Evolutionary conservation across 176 grass and related monocot genomes (phyloP), one percentile per base, ranked within the genome.

Genomic region (Calamus simplicifolius): DNA sequence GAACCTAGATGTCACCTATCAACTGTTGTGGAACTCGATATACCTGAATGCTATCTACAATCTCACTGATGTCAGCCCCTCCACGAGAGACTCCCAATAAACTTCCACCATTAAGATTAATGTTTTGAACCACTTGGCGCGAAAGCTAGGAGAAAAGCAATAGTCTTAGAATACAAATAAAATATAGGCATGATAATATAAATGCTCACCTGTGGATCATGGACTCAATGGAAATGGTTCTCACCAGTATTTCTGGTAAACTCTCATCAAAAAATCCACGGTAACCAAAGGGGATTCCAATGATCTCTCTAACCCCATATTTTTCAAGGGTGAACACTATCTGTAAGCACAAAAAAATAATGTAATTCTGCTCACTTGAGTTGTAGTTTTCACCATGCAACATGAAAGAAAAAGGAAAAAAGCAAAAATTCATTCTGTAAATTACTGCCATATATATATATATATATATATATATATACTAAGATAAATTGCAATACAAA

Each of bases 271-370:
- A 82, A 88, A 98, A 98, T 71, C 93, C 93, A 59, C 84, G 81
- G 67, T 85, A 98, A 58, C 93, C 87, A 59, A 77, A 89, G 18
- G 85, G 93, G 69, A 98, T 92, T 61, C 87, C 93, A 64, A 92
- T 79, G 69, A 98, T 98, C 68, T 98, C 92, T 76, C 88, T 92
- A 50, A 92, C 93, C 14, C 84, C 93, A 64, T 98, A 98, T 82
- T 88, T 97, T 56, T 92, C 93, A 63, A 92, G 93, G 50, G 93
- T 88, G 71, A 92, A 75, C 25, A 98, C 93, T 88, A 98, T 98
- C 93, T 98, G 83, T 69, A 88, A 80, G 54, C 29, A 43, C 3
- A 30, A 53, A 80, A 58, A 50, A 19, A 69, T 49, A 13, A 12
- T 43, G 35, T 43, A 43, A 43, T 43, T 12, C 35, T 43, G 35